Base-by-base conservation (phyloP, 2,329 filamentous ascomycete species). In the Pseudogymnoascus sp. region DNA sequence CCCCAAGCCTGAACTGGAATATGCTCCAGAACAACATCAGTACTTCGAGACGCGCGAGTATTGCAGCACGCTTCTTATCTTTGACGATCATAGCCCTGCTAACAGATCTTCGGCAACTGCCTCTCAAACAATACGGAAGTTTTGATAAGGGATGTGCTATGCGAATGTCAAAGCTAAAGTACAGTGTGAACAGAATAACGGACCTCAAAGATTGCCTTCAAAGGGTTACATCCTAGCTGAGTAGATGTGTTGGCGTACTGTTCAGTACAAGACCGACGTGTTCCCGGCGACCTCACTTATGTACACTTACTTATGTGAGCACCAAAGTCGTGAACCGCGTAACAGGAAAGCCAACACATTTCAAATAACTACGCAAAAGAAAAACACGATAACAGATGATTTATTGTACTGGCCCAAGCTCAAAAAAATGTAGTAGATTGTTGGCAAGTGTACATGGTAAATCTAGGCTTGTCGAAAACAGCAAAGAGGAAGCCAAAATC, bases 41-140 rank as follows among this genome's bases (percentile, higher is more conserved):
- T 50, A 25, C 43, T 50, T 50, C 43, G 43, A 50, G 43, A 25
- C 43, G 43, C 43, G 25, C 43, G 43, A 50, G 43, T 50, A 33
- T 50, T 33, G n/a, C n/a, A 53, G 28, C 43, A 53, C 30, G 18
- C 43, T 33, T 4, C 43, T 53, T 53, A 53, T 53, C 43, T 53
- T 30, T 28, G 25, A 33, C 43, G 43, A 33, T 53, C 25, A 53
- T 33, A 33, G 43, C 25, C 43, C 43, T 33, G 28, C 30, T 33
- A 53, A 33, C 25, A 18, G 43, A 53, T 4, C 25, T 33, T 9
- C 28, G 25, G 25, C 9, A 8, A 53, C 12, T 50, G n/a, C 4
- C 33, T 11, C 25, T 18, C 25, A 53, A 28, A 33, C 43, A 33
- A 50, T 50, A 50, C 43, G 30, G 8, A 14, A 30, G 15, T 30